phyloP scores from a whole-genome alignment of 2,329 filamentous ascomycete species.

The Drechslerella dactyloides region DNA sequence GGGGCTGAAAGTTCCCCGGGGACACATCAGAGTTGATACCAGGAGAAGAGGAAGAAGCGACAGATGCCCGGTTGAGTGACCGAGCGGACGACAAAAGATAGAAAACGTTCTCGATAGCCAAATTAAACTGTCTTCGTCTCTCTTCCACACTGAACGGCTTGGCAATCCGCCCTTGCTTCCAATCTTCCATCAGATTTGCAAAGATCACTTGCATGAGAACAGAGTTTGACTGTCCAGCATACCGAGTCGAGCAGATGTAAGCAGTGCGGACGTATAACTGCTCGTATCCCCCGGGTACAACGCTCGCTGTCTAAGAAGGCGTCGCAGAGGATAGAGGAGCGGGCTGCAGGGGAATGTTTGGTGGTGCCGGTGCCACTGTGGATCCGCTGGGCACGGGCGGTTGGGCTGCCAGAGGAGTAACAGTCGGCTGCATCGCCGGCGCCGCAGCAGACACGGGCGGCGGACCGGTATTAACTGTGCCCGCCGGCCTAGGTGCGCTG shows the following conservation, averaged over 20 bases:
- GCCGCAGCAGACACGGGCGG: slow-evolving; percentile 3
- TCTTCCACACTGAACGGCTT: too few species aligned
- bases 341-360: slow-evolving; percentile 18
- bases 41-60: not conserved
- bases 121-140: too few species aligned
- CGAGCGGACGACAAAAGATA: too few species aligned
- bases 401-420: not conserved
- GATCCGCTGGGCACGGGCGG: not conserved
- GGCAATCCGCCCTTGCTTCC: too few species aligned
- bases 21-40: too few species aligned
- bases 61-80: not conserved
- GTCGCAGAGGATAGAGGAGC: slow-evolving; percentile 25
- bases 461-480: not conserved
- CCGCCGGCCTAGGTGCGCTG: not conserved
- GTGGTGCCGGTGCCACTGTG: slow-evolving; percentile 4
- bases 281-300: slow-evolving; percentile 1
- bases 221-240: too few species aligned
- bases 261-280: not conserved
- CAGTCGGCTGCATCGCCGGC: not conserved
- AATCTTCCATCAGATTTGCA: too few species aligned
- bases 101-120: too few species aligned
- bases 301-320: slow-evolving; percentile 30
- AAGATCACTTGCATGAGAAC: too few species aligned
- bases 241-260: too few species aligned
- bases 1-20: too few species aligned